phyloP scores from a whole-genome alignment of 2,329 filamentous ascomycete species.

The Fusarium succisae region DNA sequence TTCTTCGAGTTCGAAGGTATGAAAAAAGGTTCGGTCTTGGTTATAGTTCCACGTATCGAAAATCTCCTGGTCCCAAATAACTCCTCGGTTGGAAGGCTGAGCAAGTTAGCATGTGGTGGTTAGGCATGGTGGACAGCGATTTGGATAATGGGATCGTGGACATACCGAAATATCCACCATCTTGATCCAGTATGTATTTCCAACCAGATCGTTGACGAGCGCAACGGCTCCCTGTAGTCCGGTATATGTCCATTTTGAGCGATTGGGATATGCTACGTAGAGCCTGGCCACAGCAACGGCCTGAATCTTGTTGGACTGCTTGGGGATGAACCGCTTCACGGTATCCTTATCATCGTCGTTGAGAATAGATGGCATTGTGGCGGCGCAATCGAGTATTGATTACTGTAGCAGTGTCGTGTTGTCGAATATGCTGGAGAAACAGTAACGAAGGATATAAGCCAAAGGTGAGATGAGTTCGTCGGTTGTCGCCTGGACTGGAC shows the following conservation, averaged over 20 bases:
- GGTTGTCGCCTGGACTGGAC: conserved; percentile 31
- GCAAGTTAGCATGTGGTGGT: conserved; percentile 25
- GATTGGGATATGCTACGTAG: conserved; percentile 90
- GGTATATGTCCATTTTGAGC: conserved; percentile 89
- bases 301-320: conserved; percentile 96
- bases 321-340: conserved; percentile 93
- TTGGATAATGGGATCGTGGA: conserved; percentile 15
- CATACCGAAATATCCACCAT: conserved; percentile 92
- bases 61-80: conserved; percentile 97
- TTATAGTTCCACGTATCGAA: conserved; percentile 96
- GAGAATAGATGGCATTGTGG: conserved; percentile 73
- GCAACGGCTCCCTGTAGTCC: conserved; percentile 92
- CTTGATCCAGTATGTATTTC: conserved; percentile 97
- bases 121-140: background rate
- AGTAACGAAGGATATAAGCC: conserved; percentile 5
- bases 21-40: conserved; percentile 96
- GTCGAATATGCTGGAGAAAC: background rate
- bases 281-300: conserved; percentile 92
- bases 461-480: conserved; percentile 20
- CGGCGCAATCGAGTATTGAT: conserved; percentile 9
- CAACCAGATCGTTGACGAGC: conserved; percentile 91
- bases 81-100: conserved; percentile 80
- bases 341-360: conserved; percentile 95
- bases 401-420: background rate
- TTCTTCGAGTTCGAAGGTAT: conserved; percentile 94